These are phyloP conservation scores for Phytophthora hybrid DNA, from an alignment of 352 stramenopile species.

Conservation along the genomic window DNA sequence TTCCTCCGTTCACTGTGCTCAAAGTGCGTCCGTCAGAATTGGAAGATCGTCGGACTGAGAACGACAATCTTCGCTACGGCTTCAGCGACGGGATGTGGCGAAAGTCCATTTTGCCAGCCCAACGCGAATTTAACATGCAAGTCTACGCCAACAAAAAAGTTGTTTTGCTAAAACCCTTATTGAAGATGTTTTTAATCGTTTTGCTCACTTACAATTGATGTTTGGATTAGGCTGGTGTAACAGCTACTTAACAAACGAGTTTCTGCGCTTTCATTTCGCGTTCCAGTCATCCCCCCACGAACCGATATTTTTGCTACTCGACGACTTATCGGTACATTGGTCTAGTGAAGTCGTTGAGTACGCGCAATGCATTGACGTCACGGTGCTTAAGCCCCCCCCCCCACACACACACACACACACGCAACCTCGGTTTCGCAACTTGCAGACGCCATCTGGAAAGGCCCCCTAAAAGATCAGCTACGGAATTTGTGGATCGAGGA, in stretches of 20 bases:
- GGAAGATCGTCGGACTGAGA: too few relatives aligned
- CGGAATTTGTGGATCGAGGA: neutral
- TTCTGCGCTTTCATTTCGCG: neutral
- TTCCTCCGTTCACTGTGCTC: too few relatives aligned
- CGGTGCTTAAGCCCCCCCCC: neutral
- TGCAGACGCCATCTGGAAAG: neutral
- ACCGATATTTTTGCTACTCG: constrained; percentile 2
- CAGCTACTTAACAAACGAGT: neutral
- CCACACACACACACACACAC: too few relatives aligned
- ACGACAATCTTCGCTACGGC: too few relatives aligned
- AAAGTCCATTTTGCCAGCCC: neutral
- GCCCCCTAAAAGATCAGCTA: neutral
- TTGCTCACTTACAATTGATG: neutral
- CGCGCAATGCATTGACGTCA: neutral
- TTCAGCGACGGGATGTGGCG: neutral
- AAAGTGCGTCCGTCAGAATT: too few relatives aligned
- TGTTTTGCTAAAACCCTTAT: neutral
- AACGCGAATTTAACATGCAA: neutral
- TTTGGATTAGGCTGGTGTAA: neutral
- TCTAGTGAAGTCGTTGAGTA: constrained; percentile 1
- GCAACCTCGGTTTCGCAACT: constrained; percentile 4
- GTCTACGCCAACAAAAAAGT: neutral
- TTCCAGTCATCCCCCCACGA: neutral
- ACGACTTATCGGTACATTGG: constrained; percentile 9
- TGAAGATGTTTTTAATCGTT: neutral